Base-by-base conservation (phyloP, 176 grass and related monocot species). In the Avena sativa region DNA sequence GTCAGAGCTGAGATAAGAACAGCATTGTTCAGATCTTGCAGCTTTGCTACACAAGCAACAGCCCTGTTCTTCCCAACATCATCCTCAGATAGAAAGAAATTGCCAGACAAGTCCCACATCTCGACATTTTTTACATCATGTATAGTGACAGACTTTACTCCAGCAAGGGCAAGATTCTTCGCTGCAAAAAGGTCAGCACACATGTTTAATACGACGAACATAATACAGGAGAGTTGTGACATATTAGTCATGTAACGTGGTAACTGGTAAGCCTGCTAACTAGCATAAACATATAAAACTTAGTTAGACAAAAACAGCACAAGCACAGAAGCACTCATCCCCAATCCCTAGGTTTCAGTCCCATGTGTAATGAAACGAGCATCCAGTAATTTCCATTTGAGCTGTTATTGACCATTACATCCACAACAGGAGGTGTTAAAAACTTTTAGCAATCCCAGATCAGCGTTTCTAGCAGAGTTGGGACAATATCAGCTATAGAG, bases 161-260 rank as follows among this genome's bases (percentile, higher is more conserved):
- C 94, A 17, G 91, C 94, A 87, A 96, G 94, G 86, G 90, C 89
- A 75, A 93, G 86, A 26, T 96, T 96, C 73, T 96, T 96, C 23
- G 94, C 94, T 93, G 94, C 51, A 90, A 77, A 68, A 17, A 12
- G 34, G 48, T 53, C 34, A 16, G 73, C 5, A 70, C 6, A 43
- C 16, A 47, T 61, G 15, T 32, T 83, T 69, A 53, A 52, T 47
- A 12, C 14, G 53, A 72, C 1, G 2, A 9, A 48, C 12, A 38
- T 38, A 53, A 34, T 1, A 21, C 6, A 49, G 3, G 2, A 62
- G 15, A 64, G 12, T 11, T 11, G 17, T 14, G 25, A 3, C 0
- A 0, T 21, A 50, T 53, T n/a, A 65, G 79, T 11, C 30, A 48
- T 5, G 3, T 32, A 36, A 76, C 2, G 14, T 5, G 48, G 19